Conservation (phyloP, 805 yeast species). For the Sungouiella blattae region DNA sequence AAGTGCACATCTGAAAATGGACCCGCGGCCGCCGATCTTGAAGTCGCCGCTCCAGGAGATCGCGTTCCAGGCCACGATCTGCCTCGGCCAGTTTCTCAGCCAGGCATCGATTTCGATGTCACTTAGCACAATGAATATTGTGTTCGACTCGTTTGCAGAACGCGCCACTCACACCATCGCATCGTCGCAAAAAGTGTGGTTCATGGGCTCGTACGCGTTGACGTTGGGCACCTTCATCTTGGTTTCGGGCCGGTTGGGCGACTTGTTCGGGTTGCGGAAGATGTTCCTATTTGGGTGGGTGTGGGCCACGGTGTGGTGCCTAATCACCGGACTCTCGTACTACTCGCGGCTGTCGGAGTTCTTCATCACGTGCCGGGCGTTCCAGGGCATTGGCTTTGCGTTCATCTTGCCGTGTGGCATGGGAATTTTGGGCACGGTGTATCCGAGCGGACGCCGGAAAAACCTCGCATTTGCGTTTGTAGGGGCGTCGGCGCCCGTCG, state of each 20-base stretch:
- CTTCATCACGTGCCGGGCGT: conserved; percentile 52
- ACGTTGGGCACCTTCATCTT: conserved; percentile 72
- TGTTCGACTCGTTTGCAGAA: conserved; percentile 24
- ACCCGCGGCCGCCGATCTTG: conserved; percentile 9
- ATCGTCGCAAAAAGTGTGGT: conserved; percentile 38
- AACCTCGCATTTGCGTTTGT: conserved; percentile 52
- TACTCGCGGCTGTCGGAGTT: conserved; percentile 48
- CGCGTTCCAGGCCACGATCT: conserved; percentile 8
- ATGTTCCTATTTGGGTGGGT: conserved; percentile 53
- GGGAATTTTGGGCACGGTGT: conserved; percentile 50
- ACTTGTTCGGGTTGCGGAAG: conserved; percentile 59
- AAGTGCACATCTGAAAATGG: conserved; percentile 3
- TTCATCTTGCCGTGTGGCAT: conserved; percentile 56
- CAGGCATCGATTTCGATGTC: conserved; percentile 39
- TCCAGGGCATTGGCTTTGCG: conserved; percentile 66
- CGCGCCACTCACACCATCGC: conserved; percentile 4
- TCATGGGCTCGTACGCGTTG: conserved; percentile 66
- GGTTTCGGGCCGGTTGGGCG: conserved; percentile 69
- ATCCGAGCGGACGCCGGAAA: conserved; percentile 42
- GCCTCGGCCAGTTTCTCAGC: conserved; percentile 31
- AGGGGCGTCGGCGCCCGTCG: conserved; percentile 63
- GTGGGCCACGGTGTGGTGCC: conserved; percentile 55
- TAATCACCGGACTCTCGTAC: conserved; percentile 55
- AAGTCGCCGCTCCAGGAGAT: conserved; percentile 11
- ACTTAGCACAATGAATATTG: conserved; percentile 35